phyloP scores from a whole-genome alignment of 2,329 filamentous ascomycete genomes.

The Fusarium tanahbumbuense region DNA sequence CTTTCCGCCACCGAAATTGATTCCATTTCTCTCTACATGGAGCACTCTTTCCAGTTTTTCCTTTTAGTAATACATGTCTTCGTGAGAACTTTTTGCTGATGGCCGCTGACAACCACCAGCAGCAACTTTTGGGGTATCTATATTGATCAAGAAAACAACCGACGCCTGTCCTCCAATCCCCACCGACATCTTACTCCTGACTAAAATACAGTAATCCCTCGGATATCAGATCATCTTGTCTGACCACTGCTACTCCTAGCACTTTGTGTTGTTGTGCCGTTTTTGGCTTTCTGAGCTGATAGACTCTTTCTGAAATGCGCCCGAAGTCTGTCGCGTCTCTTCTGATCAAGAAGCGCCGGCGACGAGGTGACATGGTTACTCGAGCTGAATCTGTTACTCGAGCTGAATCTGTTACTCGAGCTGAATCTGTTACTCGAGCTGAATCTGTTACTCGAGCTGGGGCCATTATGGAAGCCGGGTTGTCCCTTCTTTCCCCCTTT shows the following conservation, averaged over 20 bases:
- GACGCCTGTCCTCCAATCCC: neutral
- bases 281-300: slow-evolving; percentile 14
- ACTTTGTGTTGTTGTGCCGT: slow-evolving; percentile 7
- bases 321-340: slow-evolving; percentile 43
- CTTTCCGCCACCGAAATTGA: slow-evolving; percentile 39
- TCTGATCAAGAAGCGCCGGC: slow-evolving; percentile 33
- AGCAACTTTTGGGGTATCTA: slow-evolving; percentile 24
- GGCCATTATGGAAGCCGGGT: neutral
- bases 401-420: too few relatives aligned
- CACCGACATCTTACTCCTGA: neutral
- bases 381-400: too few relatives aligned
- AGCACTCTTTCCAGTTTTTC: neutral
- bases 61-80: neutral
- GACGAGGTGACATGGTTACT: slow-evolving; percentile 20
- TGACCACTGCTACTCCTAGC: slow-evolving; percentile 29
- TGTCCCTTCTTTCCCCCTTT: neutral
- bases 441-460: neutral
- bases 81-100: neutral
- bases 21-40: neutral
- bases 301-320: slow-evolving; percentile 46
- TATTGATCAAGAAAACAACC: slow-evolving; percentile 9
- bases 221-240: neutral
- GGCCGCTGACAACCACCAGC: neutral
- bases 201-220: neutral
- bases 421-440: too few relatives aligned